A percentile compares a stretch with the other conserved stretches of the same genome.
Evolutionary conservation across 768 basidiomycete genomes (phyloP).

Genomic region (Coprinellus aureogranulatus): DNA sequence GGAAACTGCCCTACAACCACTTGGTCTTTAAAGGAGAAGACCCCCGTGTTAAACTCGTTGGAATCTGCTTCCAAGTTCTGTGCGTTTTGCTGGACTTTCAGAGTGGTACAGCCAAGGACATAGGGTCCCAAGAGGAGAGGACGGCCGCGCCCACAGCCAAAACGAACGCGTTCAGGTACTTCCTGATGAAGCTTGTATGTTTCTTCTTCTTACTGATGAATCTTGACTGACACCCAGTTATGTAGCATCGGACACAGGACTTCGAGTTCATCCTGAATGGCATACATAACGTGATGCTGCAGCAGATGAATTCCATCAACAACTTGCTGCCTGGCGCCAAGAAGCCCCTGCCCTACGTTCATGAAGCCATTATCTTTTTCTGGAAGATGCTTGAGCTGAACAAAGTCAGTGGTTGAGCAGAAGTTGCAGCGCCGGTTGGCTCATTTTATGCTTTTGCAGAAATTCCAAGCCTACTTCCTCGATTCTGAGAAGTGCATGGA

Average conservation of each 20-base stretch:
- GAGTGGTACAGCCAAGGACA: conserved; percentile 67
- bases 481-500: conserved; percentile 80
- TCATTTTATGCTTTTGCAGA: conserved; percentile 49
- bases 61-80: conserved; percentile 74
- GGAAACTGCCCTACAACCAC: conserved; percentile 85
- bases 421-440: conserved; percentile 3
- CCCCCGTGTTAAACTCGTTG: conserved; percentile 65
- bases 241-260: conserved; percentile 85
- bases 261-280: conserved; percentile 83
- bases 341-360: conserved; percentile 76
- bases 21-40: conserved; percentile 90
- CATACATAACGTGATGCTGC: conserved; percentile 61
- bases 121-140: conserved; percentile 43
- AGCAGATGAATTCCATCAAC: conserved; percentile 71
- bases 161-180: conserved; percentile 90
- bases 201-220: conserved; percentile 5
- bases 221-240: too few relatives aligned
- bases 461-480: conserved; percentile 80
- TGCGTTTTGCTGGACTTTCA: conserved; percentile 79
- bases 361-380: conserved; percentile 75
- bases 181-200: conserved; percentile 82
- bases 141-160: conserved; percentile 51
- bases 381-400: conserved; percentile 95
- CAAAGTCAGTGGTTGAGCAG: conserved; percentile 52
- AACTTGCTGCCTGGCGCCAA: conserved; percentile 83